Conservation (phyloP, 495 filamentous ascomycete species). For the Staphylotrichum longicolle region DNA sequence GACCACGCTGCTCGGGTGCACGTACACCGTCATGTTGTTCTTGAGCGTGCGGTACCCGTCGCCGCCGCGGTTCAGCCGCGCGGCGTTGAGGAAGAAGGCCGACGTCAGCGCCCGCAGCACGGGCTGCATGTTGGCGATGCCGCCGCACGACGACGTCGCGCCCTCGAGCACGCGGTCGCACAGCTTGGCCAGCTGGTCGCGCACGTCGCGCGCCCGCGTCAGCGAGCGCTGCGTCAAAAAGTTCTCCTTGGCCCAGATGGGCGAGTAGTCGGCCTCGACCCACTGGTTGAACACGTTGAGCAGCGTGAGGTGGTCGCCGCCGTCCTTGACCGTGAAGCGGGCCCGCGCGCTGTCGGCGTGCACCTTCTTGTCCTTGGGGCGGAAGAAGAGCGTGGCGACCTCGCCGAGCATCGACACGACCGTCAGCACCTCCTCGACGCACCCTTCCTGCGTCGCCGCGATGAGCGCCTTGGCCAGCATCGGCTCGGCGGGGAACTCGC, state of each 20-base stretch:
- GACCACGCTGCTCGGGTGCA: constrained; percentile 83
- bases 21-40: constrained; percentile 82
- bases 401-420: constrained; percentile 94
- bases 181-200: constrained; percentile 90
- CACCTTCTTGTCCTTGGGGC: constrained; percentile 96
- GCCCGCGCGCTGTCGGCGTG: constrained; percentile 91
- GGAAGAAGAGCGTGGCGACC: constrained; percentile 84
- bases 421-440: constrained; percentile 91
- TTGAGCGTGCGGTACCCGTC: constrained; percentile 95
- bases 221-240: constrained; percentile 88
- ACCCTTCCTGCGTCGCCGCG: constrained; percentile 82
- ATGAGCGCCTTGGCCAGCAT: constrained; percentile 91
- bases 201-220: constrained; percentile 83
- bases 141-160: constrained; percentile 65
- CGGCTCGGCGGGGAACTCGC: constrained; percentile 91
- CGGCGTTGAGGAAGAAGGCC: constrained; percentile 95
- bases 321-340: constrained; percentile 87
- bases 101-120: constrained; percentile 86
- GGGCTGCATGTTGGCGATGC: constrained; percentile 65
- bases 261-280: constrained; percentile 88
- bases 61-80: constrained; percentile 77
- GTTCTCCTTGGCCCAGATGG: constrained; percentile 89
- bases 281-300: constrained; percentile 98
- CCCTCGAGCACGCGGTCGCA: constrained; percentile 89
- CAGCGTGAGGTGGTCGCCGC: constrained; percentile 85